phyloP scores from a whole-genome alignment of 305 asterid species.

The Plantago coronopus region DNA sequence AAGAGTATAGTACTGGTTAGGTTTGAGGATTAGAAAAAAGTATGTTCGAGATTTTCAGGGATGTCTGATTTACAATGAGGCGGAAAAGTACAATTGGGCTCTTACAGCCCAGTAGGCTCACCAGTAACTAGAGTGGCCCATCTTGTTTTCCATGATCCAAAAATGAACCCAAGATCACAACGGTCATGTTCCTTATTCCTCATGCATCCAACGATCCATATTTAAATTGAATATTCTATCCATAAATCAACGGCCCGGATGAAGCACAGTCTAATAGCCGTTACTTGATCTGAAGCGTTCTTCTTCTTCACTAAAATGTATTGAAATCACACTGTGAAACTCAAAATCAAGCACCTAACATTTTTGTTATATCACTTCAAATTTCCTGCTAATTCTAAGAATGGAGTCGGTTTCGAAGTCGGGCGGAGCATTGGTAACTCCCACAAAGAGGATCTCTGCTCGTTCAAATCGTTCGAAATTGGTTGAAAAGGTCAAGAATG shows the following conservation, averaged over 20 bases:
- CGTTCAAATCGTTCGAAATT: conserved; percentile 43
- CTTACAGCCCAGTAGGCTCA: too few relatives aligned
- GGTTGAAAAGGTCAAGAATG: conserved; percentile 21
- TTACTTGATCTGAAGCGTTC: background rate
- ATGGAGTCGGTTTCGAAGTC: conserved; percentile 51
- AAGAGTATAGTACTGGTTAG: too few relatives aligned
- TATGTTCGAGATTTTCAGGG: too few relatives aligned
- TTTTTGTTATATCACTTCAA: background rate
- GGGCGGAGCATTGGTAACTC: conserved; percentile 35
- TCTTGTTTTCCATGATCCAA: too few relatives aligned
- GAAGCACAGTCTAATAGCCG: background rate
- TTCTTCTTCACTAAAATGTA: background rate
- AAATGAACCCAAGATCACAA: too few relatives aligned
- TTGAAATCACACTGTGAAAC: background rate
- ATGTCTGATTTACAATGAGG: too few relatives aligned
- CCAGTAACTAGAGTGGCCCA: too few relatives aligned
- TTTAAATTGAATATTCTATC: too few relatives aligned
- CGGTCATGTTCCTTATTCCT: too few relatives aligned
- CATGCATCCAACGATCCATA: too few relatives aligned
- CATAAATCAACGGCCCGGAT: background rate
- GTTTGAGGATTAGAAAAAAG: too few relatives aligned
- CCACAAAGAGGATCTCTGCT: conserved; percentile 26
- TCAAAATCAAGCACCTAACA: background rate
- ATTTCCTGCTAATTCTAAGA: conserved; percentile 7
- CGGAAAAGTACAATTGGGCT: too few relatives aligned